These are phyloP conservation scores for Eucalyptus regnans DNA, from an alignment of 345 rosid genomes.

Conservation along the genomic window DNA sequence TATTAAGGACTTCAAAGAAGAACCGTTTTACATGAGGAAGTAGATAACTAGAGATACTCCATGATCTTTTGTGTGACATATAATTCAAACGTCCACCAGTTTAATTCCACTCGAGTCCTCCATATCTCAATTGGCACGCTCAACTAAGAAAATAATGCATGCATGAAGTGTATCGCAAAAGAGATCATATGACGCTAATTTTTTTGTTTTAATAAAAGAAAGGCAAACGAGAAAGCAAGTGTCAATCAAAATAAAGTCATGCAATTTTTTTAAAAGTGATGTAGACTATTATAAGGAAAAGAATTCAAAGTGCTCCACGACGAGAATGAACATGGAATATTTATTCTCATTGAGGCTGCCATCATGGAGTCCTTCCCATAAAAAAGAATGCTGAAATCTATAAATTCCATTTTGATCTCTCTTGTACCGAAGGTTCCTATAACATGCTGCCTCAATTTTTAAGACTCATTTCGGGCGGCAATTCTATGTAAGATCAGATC, in stretches of 20 bases:
- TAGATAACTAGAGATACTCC: not conserved
- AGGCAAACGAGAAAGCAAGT: not conserved
- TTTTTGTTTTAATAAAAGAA: not conserved
- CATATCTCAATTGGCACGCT: not conserved
- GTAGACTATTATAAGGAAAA: not conserved
- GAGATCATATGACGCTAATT: not conserved
- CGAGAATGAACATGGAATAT: not conserved
- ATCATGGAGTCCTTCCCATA: not conserved
- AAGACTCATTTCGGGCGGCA: not conserved
- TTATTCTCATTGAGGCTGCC: not conserved
- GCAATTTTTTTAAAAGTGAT: not conserved
- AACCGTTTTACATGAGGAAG: not conserved
- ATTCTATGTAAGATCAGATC: not conserved
- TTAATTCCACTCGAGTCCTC: not conserved
- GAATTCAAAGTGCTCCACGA: not conserved
- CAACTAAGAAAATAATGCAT: not conserved
- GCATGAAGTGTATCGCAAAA: not conserved
- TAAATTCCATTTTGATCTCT: not conserved
- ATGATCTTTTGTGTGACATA: not conserved
- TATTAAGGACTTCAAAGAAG: not conserved
- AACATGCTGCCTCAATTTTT: not conserved
- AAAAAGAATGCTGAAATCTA: not conserved
- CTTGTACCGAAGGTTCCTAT: not conserved
- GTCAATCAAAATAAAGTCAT: not conserved
- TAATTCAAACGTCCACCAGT: not conserved